A percentile compares a stretch with the other conserved stretches of the same genome.
Conservation (phyloP, 768 basidiomycete genomes). For the Xerocomellus dryophilus region DNA sequence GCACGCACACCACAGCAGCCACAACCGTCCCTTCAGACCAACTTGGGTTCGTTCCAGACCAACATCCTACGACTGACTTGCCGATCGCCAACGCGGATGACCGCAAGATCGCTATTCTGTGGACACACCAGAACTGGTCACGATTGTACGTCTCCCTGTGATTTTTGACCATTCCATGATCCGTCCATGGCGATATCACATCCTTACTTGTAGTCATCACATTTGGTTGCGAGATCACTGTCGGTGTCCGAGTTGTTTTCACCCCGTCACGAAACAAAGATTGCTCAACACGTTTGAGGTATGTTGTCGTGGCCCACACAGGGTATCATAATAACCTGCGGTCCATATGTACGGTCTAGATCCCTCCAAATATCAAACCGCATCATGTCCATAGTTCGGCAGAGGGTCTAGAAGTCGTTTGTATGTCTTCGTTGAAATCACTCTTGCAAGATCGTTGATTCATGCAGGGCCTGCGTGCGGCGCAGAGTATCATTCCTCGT, state of each 20-base stretch:
- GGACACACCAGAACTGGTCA: constrained; percentile 70
- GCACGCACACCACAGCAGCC: not conserved
- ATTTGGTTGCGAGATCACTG: constrained; percentile 94
- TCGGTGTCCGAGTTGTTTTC: constrained; percentile 82
- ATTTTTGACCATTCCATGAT: not conserved
- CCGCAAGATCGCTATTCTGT: constrained; percentile 63
- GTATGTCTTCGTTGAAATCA: constrained; percentile 40
- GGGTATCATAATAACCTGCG: not conserved
- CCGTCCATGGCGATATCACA: not conserved
- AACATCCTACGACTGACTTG: constrained; percentile 30
- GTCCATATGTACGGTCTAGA: constrained; percentile 42
- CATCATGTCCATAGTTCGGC: constrained; percentile 49
- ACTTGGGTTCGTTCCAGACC: constrained; percentile 24
- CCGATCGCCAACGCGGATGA: constrained; percentile 58
- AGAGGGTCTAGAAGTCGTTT: constrained; percentile 71
- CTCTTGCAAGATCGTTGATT: not conserved
- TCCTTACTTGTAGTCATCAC: constrained; percentile 63
- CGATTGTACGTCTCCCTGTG: constrained; percentile 57
- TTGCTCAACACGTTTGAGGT: constrained; percentile 83
- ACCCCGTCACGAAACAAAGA: constrained; percentile 86
- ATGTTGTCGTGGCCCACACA: constrained; percentile 9
- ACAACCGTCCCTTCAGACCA: constrained; percentile 24
- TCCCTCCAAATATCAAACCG: constrained; percentile 72
- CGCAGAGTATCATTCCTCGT: constrained; percentile 63
- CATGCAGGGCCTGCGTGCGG: constrained; percentile 22